Base-by-base conservation (phyloP, 768 basidiomycete genomes). In the Suillus plorans region DNA sequence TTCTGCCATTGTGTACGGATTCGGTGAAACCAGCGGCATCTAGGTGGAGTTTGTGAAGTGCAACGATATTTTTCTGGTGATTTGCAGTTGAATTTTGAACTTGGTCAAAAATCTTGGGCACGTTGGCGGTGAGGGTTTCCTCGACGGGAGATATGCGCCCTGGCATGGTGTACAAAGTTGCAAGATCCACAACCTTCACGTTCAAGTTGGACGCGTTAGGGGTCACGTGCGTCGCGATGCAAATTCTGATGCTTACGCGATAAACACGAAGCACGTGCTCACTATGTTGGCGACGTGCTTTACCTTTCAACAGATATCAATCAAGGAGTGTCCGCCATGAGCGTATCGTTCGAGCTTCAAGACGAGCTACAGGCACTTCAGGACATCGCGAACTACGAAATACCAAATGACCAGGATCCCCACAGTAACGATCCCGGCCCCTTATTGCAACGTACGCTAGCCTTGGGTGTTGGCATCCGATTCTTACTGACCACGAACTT, bases 1-100 rank as follows among this genome's bases (percentile, higher is more conserved):
- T 80, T 53, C 74, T 78, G 10, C 86, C 85, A 60, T 83, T 81
- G 41, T 80, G 78, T n/a, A 84, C 72, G 3, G 79, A 63, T 66
- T 89, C 81, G 3, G 80, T 85, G 68, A 81, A 78, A 16, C 78
- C 69, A 1, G 89, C 86, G 12, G 89, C 89, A 61, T 90, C 82
- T 5, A 77, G 63, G 63, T 96, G 94, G 49, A 96, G 76, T 74
- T 94, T 94, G 80, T 92, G 82, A 4, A 97, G 84, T 0, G 88
- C 86, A 49, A 94, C 89, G 60, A 89, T 80, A 77, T 97, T 97
- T 82, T 97, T 97, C 66, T 89, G 88, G 76, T 98, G 95, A 74
- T 93, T 95, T 10, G 91, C 87, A 16, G 82, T 76, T 0, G 89
- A 86, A 8, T 73, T 78, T 73, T 95, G 93, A 0, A 82, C 91